These are phyloP conservation scores for Mucor racemosus DNA, from an alignment of 371 early-diverging fungal species.

Conservation along the genomic window DNA sequence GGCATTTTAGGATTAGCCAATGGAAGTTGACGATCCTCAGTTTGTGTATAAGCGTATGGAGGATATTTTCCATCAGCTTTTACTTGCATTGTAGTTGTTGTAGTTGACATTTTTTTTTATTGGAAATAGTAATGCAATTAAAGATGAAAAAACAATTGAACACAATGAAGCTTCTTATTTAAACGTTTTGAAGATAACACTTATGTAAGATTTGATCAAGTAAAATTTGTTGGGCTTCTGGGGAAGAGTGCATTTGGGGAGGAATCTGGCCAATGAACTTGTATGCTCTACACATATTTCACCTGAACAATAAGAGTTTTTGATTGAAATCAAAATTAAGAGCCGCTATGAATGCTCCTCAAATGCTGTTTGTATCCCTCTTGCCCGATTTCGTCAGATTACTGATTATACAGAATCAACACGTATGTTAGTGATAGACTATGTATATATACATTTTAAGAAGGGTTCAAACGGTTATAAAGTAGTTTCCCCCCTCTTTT, in stretches of 20 bases:
- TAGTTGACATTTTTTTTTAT: conserved; percentile 10
- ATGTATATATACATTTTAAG: too few species aligned
- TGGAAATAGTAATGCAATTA: background rate
- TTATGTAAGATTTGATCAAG: background rate
- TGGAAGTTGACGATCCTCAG: conserved; percentile 49
- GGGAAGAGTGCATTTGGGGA: conserved; percentile 14
- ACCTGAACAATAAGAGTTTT: background rate
- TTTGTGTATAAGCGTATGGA: conserved; percentile 43
- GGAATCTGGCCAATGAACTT: conserved; percentile 10
- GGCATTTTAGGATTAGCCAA: conserved; percentile 40
- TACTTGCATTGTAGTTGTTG: conserved; percentile 10
- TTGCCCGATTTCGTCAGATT: background rate
- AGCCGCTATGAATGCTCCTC: background rate
- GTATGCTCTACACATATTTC: too few species aligned
- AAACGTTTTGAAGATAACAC: background rate
- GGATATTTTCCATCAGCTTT: conserved; percentile 15
- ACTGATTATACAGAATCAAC: too few species aligned
- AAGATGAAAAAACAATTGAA: background rate
- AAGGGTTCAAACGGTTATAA: too few species aligned
- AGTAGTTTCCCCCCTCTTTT: background rate
- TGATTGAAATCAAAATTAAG: background rate
- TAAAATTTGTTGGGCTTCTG: conserved; percentile 22
- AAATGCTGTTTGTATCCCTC: background rate
- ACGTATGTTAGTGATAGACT: too few species aligned
- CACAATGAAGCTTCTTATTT: background rate